Conservation (phyloP, 805 yeast genomes). For the Yarrowia sp. region DNA sequence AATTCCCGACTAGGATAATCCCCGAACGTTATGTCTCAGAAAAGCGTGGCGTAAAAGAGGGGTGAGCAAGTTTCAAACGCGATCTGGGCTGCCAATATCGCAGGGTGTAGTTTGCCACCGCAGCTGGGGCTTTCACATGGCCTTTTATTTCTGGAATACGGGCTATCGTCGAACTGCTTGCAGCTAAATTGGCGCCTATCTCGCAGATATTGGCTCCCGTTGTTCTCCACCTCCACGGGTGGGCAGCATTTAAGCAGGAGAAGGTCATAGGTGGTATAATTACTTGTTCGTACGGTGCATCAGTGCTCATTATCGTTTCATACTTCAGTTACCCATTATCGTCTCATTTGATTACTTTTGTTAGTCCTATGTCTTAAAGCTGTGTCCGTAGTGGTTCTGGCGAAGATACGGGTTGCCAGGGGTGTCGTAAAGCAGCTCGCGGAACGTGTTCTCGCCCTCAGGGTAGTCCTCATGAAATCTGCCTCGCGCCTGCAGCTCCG, state of each 20-base stretch:
- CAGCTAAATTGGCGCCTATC: too few species aligned
- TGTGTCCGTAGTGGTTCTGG: neutral
- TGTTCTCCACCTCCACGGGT: too few species aligned
- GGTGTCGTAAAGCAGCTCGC: neutral
- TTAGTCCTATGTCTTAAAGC: neutral
- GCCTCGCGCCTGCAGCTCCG: constrained; percentile 42
- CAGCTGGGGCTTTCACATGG: neutral
- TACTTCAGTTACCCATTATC: too few species aligned
- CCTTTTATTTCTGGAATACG: too few species aligned
- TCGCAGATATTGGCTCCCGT: too few species aligned
- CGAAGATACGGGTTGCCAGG: neutral
- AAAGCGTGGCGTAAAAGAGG: neutral
- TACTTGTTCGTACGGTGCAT: too few species aligned
- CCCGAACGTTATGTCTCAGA: neutral
- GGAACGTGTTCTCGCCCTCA: neutral
- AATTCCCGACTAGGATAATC: neutral
- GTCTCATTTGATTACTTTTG: neutral
- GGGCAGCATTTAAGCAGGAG: too few species aligned
- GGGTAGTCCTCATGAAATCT: constrained; percentile 34
- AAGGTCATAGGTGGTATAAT: too few species aligned
- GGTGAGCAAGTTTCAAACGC: too few species aligned
- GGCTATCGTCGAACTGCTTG: too few species aligned
- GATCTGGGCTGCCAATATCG: too few species aligned
- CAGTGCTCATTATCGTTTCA: too few species aligned
- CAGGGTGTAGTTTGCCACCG: neutral